A percentile compares a stretch with the other conserved stretches of the same genome.
These are phyloP conservation scores for Daldinia decipiens DNA, from an alignment of 495 filamentous ascomycete genomes.

Conservation along the genomic window DNA sequence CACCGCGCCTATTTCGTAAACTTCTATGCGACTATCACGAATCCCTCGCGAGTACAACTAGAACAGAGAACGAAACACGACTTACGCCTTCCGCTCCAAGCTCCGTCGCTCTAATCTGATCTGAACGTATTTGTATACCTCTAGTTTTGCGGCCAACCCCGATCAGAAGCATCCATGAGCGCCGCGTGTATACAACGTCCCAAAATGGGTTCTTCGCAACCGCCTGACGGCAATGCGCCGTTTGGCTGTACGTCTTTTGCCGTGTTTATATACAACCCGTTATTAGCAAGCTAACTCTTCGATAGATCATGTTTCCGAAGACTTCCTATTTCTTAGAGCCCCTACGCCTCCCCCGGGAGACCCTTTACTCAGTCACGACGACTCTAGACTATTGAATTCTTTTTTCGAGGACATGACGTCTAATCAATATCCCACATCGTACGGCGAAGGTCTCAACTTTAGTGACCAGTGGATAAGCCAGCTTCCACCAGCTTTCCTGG, in stretches of 20 bases:
- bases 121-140: slow-evolving; percentile 13
- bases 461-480: slow-evolving; percentile 64
- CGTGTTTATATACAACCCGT: not conserved
- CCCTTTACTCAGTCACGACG: slow-evolving; percentile 68
- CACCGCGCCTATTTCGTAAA: slow-evolving; percentile 19
- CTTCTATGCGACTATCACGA: slow-evolving; percentile 18
- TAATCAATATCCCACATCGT: slow-evolving; percentile 62
- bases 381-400: slow-evolving; percentile 67
- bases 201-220: slow-evolving; percentile 59
- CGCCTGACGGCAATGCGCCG: slow-evolving; percentile 55
- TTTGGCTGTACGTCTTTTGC: slow-evolving; percentile 68
- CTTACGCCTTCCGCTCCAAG: slow-evolving; percentile 11
- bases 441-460: slow-evolving; percentile 59
- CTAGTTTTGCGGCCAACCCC: slow-evolving; percentile 12
- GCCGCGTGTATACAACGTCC: slow-evolving; percentile 54
- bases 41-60: slow-evolving; percentile 10
- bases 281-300: slow-evolving; percentile 44
- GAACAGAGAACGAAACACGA: slow-evolving; percentile 25
- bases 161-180: slow-evolving; percentile 55
- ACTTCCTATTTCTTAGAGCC: slow-evolving; percentile 65
- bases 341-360: slow-evolving; percentile 68
- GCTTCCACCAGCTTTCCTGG: slow-evolving; percentile 68
- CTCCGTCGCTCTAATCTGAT: not conserved
- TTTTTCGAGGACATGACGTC: slow-evolving; percentile 71
- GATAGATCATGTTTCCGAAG: slow-evolving; percentile 57